Conservation (phyloP, 2,329 filamentous ascomycete species). For the Alternaria triticimaculans region DNA sequence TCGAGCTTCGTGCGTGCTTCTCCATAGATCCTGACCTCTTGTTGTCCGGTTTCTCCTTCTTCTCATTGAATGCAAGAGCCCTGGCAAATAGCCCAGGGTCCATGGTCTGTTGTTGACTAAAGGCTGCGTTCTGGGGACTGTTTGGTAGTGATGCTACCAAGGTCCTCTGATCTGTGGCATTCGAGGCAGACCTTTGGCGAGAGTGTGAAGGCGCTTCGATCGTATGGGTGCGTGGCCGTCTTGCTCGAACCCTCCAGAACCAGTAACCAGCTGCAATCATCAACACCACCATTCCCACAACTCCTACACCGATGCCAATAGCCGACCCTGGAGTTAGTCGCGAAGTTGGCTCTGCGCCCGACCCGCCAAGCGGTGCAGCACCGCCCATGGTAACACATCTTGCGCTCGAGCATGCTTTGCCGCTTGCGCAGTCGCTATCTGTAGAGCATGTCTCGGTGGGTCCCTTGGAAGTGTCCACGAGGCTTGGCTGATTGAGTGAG, state of each 20-base stretch:
- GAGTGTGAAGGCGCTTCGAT: slow-evolving; percentile 17
- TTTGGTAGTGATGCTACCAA: slow-evolving; percentile 34
- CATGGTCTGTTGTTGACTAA: slow-evolving; percentile 16
- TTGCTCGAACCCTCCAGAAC: slow-evolving; percentile 27
- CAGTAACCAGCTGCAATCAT: slow-evolving; percentile 30
- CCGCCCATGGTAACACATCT: slow-evolving; percentile 25
- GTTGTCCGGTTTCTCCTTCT: slow-evolving; percentile 9
- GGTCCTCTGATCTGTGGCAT: slow-evolving; percentile 33
- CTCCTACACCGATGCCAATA: slow-evolving; percentile 37
- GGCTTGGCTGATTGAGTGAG: not conserved
- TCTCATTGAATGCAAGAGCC: slow-evolving; percentile 8
- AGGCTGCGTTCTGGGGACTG: slow-evolving; percentile 28
- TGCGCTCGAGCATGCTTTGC: slow-evolving; percentile 31
- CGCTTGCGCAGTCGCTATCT: slow-evolving; percentile 33
- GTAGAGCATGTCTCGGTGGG: slow-evolving; percentile 27
- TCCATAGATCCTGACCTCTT: slow-evolving; percentile 5
- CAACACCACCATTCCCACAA: slow-evolving; percentile 26
- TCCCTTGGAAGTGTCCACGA: slow-evolving; percentile 5
- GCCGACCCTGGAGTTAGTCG: slow-evolving; percentile 28
- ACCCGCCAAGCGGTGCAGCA: slow-evolving; percentile 28
- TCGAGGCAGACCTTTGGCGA: slow-evolving; percentile 23
- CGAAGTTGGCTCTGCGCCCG: slow-evolving; percentile 21
- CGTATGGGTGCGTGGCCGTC: slow-evolving; percentile 17
- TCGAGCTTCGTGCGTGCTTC: slow-evolving; percentile 1
- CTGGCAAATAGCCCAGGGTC: slow-evolving; percentile 21